Evolutionary conservation across 768 basidiomycete species (phyloP).

Genomic region (Suillus ampliporus): DNA sequence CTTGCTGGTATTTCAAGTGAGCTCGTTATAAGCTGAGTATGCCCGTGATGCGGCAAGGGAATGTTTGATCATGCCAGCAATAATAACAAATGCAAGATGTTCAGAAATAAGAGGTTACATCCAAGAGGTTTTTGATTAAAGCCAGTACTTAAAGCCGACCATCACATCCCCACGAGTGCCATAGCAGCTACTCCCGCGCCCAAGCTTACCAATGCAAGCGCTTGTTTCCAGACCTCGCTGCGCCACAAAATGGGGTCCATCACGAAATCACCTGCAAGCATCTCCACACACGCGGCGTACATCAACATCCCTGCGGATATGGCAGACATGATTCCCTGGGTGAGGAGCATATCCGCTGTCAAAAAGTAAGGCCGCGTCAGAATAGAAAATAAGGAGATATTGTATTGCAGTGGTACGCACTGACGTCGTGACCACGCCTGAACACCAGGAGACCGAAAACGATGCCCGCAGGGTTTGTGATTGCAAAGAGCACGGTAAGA

Average conservation of each 20-base stretch:
- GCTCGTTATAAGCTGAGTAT: too few relatives aligned
- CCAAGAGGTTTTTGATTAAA: background rate
- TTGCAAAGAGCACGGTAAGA: conserved; percentile 67
- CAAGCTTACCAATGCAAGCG: conserved; percentile 63
- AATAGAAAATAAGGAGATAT: conserved; percentile 9
- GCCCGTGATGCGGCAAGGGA: too few relatives aligned
- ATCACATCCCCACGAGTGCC: conserved; percentile 55
- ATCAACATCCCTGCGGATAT: conserved; percentile 84
- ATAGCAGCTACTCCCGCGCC: conserved; percentile 66
- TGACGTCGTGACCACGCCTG: conserved; percentile 33
- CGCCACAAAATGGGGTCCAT: conserved; percentile 62
- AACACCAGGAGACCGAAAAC: conserved; percentile 59
- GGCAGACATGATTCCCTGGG: conserved; percentile 80
- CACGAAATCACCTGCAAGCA: conserved; percentile 87
- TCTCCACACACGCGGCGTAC: conserved; percentile 84
- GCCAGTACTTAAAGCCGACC: background rate
- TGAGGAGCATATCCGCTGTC: conserved; percentile 55
- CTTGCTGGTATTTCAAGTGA: too few relatives aligned
- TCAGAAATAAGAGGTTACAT: background rate
- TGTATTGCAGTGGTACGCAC: conserved; percentile 24
- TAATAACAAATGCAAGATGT: background rate
- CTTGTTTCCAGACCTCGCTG: conserved; percentile 45
- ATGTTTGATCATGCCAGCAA: background rate
- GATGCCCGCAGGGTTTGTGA: conserved; percentile 79
- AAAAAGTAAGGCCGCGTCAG: background rate